Evolutionary conservation across 345 rosid genomes (phyloP), one percentile per base, ranked within the genome.

Genomic region (Eucalyptus erythrocorys): DNA sequence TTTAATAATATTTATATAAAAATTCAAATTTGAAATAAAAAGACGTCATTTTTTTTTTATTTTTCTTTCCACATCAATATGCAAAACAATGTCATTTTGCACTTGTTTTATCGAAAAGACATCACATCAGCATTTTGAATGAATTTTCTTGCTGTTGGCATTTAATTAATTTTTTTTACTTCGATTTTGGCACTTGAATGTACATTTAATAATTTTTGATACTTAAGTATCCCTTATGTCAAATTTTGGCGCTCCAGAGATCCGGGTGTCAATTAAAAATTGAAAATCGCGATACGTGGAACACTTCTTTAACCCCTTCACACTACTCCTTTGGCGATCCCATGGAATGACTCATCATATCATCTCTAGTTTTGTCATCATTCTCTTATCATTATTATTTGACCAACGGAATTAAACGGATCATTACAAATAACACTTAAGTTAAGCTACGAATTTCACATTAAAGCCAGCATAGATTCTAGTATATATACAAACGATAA

Each of bases 141-240:
- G 26, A 21, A 51, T 19, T 50, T 50, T 50, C 55, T 50, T 1
- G 4, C 0, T 7, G 2, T 1, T 50, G 2, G 22, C 9, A 50
- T 50, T 50, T 50, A 50, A 50, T 9, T 50, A 50, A 17, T 50
- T 1, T 2, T 17, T 50, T 50, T 50, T 50, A 22, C 9, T 50
- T 0, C 1, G 9, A 51, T 51, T 51, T 51, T 51, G 0, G 0
- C 24, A 51, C 24, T 51, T 51, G 1, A 51, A 0, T 19, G 4
- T 51, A 17, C 0, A 51, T 51, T 17, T 51, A 1, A 3, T 51
- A 51, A 51, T 51, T 51, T 51, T 51, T 51, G 10, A 51, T 24
- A 43, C 10, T 43, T 8, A 19, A 51, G 24, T 51, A 51, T 51
- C 55, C 10, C 57, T 19, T 4, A 2, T 1, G 0, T 51, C 57